These are phyloP conservation scores for Tulasnella sp. DNA, from an alignment of 768 basidiomycete species.

Conservation along the genomic window DNA sequence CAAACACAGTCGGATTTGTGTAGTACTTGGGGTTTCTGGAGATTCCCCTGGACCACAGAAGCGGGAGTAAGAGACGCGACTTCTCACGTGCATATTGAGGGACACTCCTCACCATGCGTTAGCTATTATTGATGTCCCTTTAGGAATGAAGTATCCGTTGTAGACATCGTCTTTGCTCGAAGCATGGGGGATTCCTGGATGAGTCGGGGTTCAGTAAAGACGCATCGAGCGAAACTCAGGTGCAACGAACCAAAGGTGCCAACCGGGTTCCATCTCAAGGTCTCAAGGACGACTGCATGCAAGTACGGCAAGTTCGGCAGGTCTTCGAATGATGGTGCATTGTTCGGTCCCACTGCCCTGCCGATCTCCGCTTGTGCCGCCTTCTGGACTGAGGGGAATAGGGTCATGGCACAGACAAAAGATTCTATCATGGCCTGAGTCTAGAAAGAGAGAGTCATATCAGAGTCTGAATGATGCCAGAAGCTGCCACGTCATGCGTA, in stretches of 20 bases:
- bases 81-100: not conserved
- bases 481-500: not conserved
- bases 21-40: not conserved
- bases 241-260: not conserved
- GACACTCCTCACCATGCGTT: not conserved
- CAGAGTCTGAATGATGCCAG: not conserved
- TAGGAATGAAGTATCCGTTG: not conserved
- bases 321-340: constrained; percentile 22
- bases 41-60: not conserved
- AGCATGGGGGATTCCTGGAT: not conserved
- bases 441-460: not conserved
- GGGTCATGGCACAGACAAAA: constrained; percentile 19
- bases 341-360: constrained; percentile 20
- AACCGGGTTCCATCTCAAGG: constrained; percentile 16
- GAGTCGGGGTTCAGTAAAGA: no score
- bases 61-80: not conserved
- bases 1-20: not conserved
- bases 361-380: constrained; percentile 30
- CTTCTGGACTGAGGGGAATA: constrained; percentile 21
- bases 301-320: constrained; percentile 16
- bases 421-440: constrained; percentile 15
- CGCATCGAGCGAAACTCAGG: not conserved
- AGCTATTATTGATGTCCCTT: not conserved
- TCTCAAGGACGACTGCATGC: constrained; percentile 17
- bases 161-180: not conserved